Conservation (phyloP, 805 yeast species). For the Candida succiphila region DNA sequence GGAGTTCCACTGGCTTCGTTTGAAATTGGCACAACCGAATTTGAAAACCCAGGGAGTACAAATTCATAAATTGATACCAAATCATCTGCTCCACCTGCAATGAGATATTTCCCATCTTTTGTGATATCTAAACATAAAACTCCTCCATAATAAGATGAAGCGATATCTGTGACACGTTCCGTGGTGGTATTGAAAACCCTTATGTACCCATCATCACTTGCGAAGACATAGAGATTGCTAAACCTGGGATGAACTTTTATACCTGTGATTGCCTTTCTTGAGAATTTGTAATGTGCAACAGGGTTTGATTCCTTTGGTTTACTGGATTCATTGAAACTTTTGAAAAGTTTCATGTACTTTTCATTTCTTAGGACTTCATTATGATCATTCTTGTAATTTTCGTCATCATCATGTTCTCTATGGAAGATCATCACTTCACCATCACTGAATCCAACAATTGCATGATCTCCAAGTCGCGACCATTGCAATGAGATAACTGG, state of each 20-base stretch:
- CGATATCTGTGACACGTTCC: constrained; percentile 38
- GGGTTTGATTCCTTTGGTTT: constrained; percentile 21
- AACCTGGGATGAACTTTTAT: constrained; percentile 32
- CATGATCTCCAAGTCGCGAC: constrained; percentile 35
- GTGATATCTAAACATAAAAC: constrained; percentile 39
- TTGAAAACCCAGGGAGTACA: too few relatives aligned
- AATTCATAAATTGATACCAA: constrained; percentile 33
- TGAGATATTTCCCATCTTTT: constrained; percentile 35
- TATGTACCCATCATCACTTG: constrained; percentile 57
- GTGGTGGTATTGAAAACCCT: constrained; percentile 41
- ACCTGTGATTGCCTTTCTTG: constrained; percentile 47
- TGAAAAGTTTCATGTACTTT: constrained; percentile 24
- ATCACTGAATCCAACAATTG: constrained; percentile 52
- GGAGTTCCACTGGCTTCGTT: too few relatives aligned
- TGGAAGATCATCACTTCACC: constrained; percentile 49
- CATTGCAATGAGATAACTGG: constrained; percentile 37
- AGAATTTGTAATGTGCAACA: constrained; percentile 54
- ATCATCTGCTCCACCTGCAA: constrained; percentile 49
- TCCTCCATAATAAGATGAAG: constrained; percentile 62
- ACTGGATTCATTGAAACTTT: constrained; percentile 3
- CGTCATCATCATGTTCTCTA: constrained; percentile 38
- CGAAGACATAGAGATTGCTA: constrained; percentile 33
- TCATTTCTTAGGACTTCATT: constrained; percentile 17
- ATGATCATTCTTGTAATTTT: constrained; percentile 11
- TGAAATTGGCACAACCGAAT: not conserved